Evolutionary conservation across 2,329 filamentous ascomycete species (phyloP), one percentile per base, ranked within the genome.

Genomic region (Fonsecaea pedrosoi): DNA sequence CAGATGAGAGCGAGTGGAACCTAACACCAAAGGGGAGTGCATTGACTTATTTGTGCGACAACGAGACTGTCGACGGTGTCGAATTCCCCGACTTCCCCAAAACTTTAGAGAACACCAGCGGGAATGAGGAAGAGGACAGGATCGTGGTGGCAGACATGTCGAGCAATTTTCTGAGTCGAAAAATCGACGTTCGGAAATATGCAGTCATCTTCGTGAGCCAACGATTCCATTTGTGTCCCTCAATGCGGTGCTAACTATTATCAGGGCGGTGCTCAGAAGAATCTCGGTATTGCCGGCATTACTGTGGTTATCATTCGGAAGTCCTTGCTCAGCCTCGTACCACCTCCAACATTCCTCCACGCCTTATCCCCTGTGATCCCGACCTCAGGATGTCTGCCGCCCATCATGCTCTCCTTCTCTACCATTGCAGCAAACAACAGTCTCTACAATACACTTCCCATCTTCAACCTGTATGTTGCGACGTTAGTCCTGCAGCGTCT

Each of bases 361-460:
- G 84, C 89, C 67, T 86, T 97, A 9, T 88, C 87, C 21, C 82
- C 96, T n/a, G 88, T 91, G 1, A 54, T 73, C 12, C 71, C 71
- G 15, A 68, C 66, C 21, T 70, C 68, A 10, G 86, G 95, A 48
- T 88, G 90, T 60, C 71, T 82, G 3, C 80, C 79, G 10, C 93
- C 94, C 2, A 86, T 92, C 18, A 86, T 97, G 53, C 82, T 98
- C 56, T 87, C 92, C 70, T 98, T 94, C 76, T 89, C 92, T 69
- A 92, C 87, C 0, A 90, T 95, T 71, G 90, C 91, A 48, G 96
- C 96, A 84, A 96, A 96, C 82, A 95, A 96, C 82, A 95, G 91
- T 73, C 85, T 98, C 34, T 98, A 98, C 83, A 98, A 98, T 80
- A 98, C 94, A 0, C 82, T 98, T 10, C 94, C 92, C 74, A 96